Base-by-base conservation (phyloP, 1,284 basidiomycete species). In the Neolentinus lepideus region DNA sequence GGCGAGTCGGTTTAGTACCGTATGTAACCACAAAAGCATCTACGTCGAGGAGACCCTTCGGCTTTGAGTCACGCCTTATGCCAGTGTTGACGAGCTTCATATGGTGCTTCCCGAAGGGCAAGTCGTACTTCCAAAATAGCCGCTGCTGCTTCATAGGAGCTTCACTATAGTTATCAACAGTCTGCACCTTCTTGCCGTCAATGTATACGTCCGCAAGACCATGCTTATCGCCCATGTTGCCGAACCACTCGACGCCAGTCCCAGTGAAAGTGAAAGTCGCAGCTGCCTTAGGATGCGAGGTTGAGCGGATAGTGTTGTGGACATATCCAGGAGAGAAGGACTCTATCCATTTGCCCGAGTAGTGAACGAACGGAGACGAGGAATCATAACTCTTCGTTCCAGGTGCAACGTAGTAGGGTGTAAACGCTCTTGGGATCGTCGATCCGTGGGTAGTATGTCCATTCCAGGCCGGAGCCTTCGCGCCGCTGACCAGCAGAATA, bases 221-320 rank as follows among this genome's bases (percentile, higher is more conserved):
- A 62, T 88, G 81, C 21, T 63, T 67, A 35, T 64, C 71, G 58
- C 79, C 81, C 50, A 71, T 75, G 61, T 75, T 79, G 25, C 88
- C 88, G 62, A 89, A 90, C 81, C 84, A 86, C 69, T 90, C 88
- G 60, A 91, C 75, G 1, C 86, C 85, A 10, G 83, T 84, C 10
- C 88, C 87, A 22, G 71, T 72, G 68, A 90, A 90, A 1, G 74
- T 73, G 67, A 88, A 79, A 3, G 72, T 71, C 50, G 79, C 71
- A 11, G 77, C 69, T n/a, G 86, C 81, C 51, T 75, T 75, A 16
- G 68, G 66, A 48, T 76, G 66, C 12, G 71, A 68, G 0, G 83
- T 83, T 63, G 73, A 75, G 24, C 74, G 77, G 21, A 81, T 67
- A 10, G 80, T 78, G n/a, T 77, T 73, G 24, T 75, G 68, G 45